Conservation (phyloP, 2,329 filamentous ascomycete genomes). For the Fusarium pilosicola region DNA sequence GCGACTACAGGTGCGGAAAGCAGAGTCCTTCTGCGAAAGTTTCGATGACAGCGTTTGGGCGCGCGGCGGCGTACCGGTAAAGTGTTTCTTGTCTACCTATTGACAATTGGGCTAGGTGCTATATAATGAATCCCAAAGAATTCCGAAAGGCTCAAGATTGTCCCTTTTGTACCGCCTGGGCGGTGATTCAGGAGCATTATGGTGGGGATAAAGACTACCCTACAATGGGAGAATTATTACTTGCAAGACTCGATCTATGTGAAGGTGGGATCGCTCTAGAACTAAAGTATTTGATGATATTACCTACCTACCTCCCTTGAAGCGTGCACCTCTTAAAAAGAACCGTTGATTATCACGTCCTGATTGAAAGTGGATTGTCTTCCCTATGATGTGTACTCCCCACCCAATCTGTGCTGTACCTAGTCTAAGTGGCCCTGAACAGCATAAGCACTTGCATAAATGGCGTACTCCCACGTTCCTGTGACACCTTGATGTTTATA, state of each 20-base stretch:
- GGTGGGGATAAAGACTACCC: neutral
- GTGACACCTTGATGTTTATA: neutral
- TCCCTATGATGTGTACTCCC: neutral
- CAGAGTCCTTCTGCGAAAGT: conserved; percentile 15
- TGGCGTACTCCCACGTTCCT: conserved; percentile 1
- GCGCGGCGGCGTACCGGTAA: conserved; percentile 43
- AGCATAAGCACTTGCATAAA: conserved; percentile 17
- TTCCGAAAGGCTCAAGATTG: neutral
- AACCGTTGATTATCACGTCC: neutral
- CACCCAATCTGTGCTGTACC: neutral
- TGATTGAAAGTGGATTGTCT: neutral
- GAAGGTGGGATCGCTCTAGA: neutral
- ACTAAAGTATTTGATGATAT: neutral
- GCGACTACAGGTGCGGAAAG: neutral
- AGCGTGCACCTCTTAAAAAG: neutral
- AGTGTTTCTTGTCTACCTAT: neutral
- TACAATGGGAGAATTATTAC: neutral
- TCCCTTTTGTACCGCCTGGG: neutral
- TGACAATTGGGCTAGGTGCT: conserved; percentile 1
- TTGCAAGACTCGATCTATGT: neutral
- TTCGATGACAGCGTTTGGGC: conserved; percentile 41
- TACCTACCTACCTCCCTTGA: neutral
- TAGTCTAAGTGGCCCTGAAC: neutral
- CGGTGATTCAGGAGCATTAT: neutral
- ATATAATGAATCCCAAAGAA: neutral